Percentiles rank a stretch among this genome's conserved stretches.
These are phyloP conservation scores for Phaeophleospora eucalypticola DNA, from an alignment of 2,329 filamentous ascomycete genomes.

Conservation along the genomic window DNA sequence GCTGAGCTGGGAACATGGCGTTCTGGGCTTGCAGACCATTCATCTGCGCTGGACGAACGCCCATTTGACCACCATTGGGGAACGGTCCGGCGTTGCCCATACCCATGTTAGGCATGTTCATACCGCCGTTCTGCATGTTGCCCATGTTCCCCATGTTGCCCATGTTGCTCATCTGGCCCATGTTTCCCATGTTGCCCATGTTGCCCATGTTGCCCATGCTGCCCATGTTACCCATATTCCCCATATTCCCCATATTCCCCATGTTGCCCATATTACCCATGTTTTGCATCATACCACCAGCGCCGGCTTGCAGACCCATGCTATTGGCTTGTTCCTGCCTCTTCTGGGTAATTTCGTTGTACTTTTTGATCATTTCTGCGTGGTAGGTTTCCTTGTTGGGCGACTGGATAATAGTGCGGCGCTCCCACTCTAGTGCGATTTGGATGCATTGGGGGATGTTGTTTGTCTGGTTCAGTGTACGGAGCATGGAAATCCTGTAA, in stretches of 20 bases:
- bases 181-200: conserved; percentile 23
- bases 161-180: conserved; percentile 30
- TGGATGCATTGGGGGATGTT: conserved; percentile 23
- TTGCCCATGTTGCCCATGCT: conserved; percentile 34
- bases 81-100: conserved; percentile 20
- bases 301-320: conserved; percentile 15
- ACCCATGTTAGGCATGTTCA: conserved; percentile 23
- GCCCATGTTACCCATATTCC: conserved; percentile 17
- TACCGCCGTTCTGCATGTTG: conserved; percentile 18
- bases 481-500: conserved; percentile 21
- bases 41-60: conserved; percentile 21
- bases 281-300: conserved; percentile 32
- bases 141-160: conserved; percentile 22
- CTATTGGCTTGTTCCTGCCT: conserved; percentile 16
- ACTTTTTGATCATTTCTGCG: conserved; percentile 24
- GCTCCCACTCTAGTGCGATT: conserved; percentile 28
- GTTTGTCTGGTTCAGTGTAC: conserved; percentile 14
- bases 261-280: conserved; percentile 18
- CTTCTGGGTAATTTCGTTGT: conserved; percentile 24
- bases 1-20: conserved; percentile 22
- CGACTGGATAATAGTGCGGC: conserved; percentile 20
- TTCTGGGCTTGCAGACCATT: conserved; percentile 17
- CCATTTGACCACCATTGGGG: conserved; percentile 11
- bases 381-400: conserved; percentile 27
- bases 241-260: conserved; percentile 33